These are phyloP conservation scores for Lycium ferocissimum DNA, from an alignment of 257 asterid species.

Conservation along the genomic window DNA sequence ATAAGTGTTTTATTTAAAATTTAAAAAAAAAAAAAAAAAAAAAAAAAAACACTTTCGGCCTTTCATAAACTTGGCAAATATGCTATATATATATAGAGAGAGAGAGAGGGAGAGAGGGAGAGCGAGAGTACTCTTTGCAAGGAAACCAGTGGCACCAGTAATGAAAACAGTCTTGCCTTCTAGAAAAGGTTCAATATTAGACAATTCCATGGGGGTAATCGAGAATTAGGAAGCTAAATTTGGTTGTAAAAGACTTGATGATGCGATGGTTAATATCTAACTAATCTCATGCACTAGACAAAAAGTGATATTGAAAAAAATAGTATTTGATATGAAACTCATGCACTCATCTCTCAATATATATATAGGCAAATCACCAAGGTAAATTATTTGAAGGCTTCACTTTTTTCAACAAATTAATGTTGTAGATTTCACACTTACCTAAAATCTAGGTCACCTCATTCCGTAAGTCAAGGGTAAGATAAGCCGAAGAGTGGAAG, in stretches of 20 bases:
- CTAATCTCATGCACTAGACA: neutral
- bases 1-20: too few relatives aligned
- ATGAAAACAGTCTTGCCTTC: conserved; percentile 59
- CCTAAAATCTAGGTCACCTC: neutral
- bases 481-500: neutral
- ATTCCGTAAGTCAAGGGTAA: neutral
- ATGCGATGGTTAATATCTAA: neutral
- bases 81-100: too few relatives aligned
- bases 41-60: too few relatives aligned
- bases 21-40: too few relatives aligned
- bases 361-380: conserved; percentile 1
- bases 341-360: too few relatives aligned
- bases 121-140: conserved; percentile 50
- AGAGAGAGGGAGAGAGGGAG: neutral
- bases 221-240: neutral
- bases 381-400: neutral
- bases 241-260: neutral
- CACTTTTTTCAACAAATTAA: neutral
- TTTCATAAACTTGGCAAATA: too few relatives aligned
- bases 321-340: neutral
- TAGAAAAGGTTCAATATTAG: conserved; percentile 39
- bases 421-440: neutral
- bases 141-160: conserved; percentile 67
- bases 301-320: neutral
- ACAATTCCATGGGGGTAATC: conserved; percentile 46